A percentile compares a stretch with the other conserved stretches of the same genome.
These are phyloP conservation scores for Eutrema japonicum DNA, from an alignment of 345 rosid genomes.

Conservation along the genomic window DNA sequence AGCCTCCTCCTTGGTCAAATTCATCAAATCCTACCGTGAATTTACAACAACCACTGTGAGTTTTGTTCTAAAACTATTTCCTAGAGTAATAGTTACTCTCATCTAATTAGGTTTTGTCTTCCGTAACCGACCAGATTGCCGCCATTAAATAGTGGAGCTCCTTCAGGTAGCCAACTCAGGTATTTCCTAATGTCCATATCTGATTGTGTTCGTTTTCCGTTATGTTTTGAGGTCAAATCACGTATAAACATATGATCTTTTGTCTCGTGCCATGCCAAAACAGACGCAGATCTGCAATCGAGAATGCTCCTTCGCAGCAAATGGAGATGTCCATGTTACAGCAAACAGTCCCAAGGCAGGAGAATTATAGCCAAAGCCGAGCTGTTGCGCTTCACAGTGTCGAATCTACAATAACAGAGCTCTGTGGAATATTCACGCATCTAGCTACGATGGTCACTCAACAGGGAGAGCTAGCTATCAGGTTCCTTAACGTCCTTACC, in stretches of 20 bases:
- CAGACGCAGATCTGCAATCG: constrained; percentile 85
- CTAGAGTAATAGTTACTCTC: background rate
- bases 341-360: constrained; percentile 82
- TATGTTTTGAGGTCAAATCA: constrained; percentile 8
- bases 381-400: constrained; percentile 81
- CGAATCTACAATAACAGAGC: constrained; percentile 90
- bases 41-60: constrained; percentile 60
- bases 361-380: constrained; percentile 66
- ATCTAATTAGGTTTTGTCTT: constrained; percentile 36
- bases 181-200: constrained; percentile 35
- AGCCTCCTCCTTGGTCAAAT: constrained; percentile 92
- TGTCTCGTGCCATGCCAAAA: constrained; percentile 29
- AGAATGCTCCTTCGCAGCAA: constrained; percentile 65
- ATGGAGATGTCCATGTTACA: constrained; percentile 94
- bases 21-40: constrained; percentile 51
- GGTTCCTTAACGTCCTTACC: constrained; percentile 39
- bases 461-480: constrained; percentile 90
- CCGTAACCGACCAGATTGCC: constrained; percentile 50
- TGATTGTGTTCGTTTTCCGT: constrained; percentile 14
- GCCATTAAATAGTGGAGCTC: constrained; percentile 53
- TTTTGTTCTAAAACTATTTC: constrained; percentile 18
- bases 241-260: constrained; percentile 16
- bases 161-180: constrained; percentile 84
- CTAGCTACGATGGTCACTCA: constrained; percentile 92
- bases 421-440: constrained; percentile 84